phyloP scores from a whole-genome alignment of 169 alveolate species.

The Sarcocystis neurona region DNA sequence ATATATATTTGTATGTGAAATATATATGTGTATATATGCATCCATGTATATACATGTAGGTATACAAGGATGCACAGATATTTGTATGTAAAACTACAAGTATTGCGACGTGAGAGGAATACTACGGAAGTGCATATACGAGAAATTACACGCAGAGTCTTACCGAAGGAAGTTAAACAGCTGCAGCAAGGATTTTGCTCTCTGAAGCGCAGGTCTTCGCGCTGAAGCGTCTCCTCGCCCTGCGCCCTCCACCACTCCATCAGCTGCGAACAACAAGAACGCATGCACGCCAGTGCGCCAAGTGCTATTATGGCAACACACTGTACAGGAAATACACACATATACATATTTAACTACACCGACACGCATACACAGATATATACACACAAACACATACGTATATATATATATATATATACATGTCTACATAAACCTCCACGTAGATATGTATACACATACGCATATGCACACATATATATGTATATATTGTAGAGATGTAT shows the following conservation, averaged over 20 bases:
- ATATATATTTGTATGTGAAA: no score
- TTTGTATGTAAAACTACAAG: no score
- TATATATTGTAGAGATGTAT: neutral
- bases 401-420: neutral
- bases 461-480: neutral
- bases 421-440: neutral
- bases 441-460: neutral
- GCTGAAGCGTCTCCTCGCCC: conserved; percentile 55
- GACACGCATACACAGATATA: neutral
- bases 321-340: neutral
- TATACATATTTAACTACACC: neutral
- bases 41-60: no score
- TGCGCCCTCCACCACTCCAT: conserved; percentile 46
- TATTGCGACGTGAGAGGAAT: no score
- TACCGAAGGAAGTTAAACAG: conserved; percentile 46
- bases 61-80: no score
- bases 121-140: no score
- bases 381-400: neutral
- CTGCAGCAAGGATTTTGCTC: conserved; percentile 59
- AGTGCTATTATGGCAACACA: neutral
- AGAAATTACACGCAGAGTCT: no score
- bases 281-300: neutral
- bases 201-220: conserved; percentile 38
- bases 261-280: conserved; percentile 1
- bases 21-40: no score